Evolutionary conservation across 805 yeast genomes (phyloP).

Genomic region (Schwanniomyces sp.): DNA sequence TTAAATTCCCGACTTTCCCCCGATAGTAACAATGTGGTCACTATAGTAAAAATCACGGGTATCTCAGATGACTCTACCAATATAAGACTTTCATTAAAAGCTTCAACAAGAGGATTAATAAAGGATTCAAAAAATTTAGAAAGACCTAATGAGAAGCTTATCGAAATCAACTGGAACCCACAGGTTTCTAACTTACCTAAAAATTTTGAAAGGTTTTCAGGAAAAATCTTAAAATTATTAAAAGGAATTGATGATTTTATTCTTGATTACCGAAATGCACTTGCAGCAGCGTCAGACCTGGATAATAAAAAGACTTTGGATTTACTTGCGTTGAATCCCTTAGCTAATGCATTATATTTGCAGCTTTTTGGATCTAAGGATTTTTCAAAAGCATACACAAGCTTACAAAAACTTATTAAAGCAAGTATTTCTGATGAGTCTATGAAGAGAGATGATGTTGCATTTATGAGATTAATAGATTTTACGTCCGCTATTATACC

Average conservation of each 20-base stretch:
- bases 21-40: slow-evolving; percentile 23
- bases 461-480: slow-evolving; percentile 39
- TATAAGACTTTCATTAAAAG: slow-evolving; percentile 49
- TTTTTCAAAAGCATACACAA: slow-evolving; percentile 44
- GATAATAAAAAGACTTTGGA: slow-evolving; percentile 9
- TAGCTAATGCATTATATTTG: slow-evolving; percentile 56
- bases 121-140: slow-evolving; percentile 4
- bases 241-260: slow-evolving; percentile 40
- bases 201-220: slow-evolving; percentile 18
- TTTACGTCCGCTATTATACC: slow-evolving; percentile 53
- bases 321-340: slow-evolving; percentile 55
- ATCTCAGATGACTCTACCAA: slow-evolving; percentile 43
- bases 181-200: slow-evolving; percentile 15
- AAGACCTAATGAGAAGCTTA: slow-evolving; percentile 22
- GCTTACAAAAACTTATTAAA: slow-evolving; percentile 35
- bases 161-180: slow-evolving; percentile 25
- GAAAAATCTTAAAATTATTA: slow-evolving; percentile 22
- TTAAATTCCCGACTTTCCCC: slow-evolving; percentile 7
- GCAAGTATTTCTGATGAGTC: slow-evolving; percentile 16
- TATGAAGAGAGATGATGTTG: slow-evolving; percentile 20
- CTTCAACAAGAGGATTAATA: slow-evolving; percentile 44
- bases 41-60: slow-evolving; percentile 49
- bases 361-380: slow-evolving; percentile 53
- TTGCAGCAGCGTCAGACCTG: slow-evolving; percentile 16
- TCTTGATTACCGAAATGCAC: slow-evolving; percentile 35